Evolutionary conservation across 2,329 filamentous ascomycete genomes (phyloP).

Genomic region (Cryphonectria parasitica): DNA sequence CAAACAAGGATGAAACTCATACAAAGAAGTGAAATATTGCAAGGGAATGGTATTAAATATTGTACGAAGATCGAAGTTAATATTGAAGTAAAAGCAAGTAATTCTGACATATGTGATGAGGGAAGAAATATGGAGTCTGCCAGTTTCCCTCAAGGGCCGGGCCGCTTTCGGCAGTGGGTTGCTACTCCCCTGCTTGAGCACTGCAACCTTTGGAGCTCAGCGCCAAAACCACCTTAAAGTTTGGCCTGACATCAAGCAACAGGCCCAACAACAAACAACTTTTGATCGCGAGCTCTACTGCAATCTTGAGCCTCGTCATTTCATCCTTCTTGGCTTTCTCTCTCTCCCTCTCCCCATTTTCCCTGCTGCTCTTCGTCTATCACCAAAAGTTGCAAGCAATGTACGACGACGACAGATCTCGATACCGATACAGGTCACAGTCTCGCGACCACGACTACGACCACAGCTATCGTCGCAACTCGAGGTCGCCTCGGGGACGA

Average conservation of each 20-base stretch:
- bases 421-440: slow-evolving; percentile 37
- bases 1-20: too few relatives aligned
- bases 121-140: neutral
- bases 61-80: neutral
- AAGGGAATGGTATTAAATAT: neutral
- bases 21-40: neutral
- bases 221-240: neutral
- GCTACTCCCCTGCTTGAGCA: neutral
- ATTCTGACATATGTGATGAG: neutral
- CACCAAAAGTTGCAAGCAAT: slow-evolving; percentile 43
- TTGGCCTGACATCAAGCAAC: neutral
- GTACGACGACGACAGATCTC: slow-evolving; percentile 47
- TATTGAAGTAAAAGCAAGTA: neutral
- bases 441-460: slow-evolving; percentile 37
- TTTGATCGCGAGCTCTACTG: neutral
- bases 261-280: neutral
- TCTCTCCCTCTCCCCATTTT: slow-evolving; percentile 2
- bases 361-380: slow-evolving; percentile 22
- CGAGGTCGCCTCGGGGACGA: slow-evolving; percentile 30
- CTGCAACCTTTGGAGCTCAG: neutral
- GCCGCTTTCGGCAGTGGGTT: neutral
- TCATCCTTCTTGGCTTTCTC: neutral
- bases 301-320: neutral
- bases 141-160: neutral
- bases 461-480: slow-evolving; percentile 31